phyloP scores from a whole-genome alignment of 192 early-diverging fungal genomes.

The Backusella luteola region DNA sequence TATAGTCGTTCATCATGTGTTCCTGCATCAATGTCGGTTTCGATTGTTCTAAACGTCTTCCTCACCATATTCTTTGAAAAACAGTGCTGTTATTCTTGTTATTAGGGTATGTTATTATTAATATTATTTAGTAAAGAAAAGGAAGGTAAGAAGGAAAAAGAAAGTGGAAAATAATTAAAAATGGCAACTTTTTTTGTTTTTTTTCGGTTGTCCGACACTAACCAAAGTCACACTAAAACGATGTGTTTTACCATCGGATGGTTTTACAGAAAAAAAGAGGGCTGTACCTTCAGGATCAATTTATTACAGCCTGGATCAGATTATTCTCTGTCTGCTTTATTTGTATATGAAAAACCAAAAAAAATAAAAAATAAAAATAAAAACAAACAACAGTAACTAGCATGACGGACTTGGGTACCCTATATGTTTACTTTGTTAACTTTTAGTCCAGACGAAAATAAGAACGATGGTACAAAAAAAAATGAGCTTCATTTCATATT shows the following conservation, averaged over 20 bases:
- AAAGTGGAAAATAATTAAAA: neutral
- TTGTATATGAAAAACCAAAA: too few species aligned
- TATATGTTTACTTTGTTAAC: neutral
- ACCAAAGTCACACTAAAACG: conserved; percentile 4
- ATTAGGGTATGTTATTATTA: neutral
- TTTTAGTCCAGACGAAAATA: neutral
- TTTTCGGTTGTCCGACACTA: neutral
- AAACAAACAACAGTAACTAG: too few species aligned
- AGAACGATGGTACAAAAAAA: neutral
- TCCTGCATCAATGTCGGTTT: conserved; percentile 48
- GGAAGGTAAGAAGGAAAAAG: neutral
- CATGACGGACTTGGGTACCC: neutral
- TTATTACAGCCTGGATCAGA: too few species aligned
- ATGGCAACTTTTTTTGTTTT: neutral
- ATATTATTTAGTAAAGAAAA: neutral
- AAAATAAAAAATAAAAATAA: too few species aligned
- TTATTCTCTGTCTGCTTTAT: too few species aligned
- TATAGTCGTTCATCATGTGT: conserved; percentile 51
- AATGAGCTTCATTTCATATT: neutral
- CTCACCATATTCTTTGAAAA: conserved; percentile 3
- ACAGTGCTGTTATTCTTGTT: neutral
- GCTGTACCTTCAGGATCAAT: neutral
- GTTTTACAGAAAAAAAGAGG: neutral
- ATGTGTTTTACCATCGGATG: neutral
- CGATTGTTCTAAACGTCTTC: conserved; percentile 30